Base-by-base conservation (phyloP, 1,139 yeast species). In the Groenewaldozyma sp. region DNA sequence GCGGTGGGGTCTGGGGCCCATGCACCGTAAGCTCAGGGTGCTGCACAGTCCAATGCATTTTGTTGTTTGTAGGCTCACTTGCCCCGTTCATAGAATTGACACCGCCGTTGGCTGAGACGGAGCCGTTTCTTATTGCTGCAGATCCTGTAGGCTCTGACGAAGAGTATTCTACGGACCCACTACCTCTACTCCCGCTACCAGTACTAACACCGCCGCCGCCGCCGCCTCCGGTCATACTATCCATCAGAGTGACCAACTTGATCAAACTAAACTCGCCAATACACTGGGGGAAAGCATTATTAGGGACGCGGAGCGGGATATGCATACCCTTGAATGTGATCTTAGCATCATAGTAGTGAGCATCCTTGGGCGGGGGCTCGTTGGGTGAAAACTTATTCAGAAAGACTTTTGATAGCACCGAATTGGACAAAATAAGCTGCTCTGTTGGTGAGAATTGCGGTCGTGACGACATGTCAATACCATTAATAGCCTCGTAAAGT, bases 1-100 rank as follows among this genome's bases (percentile, higher is more conserved):
- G 65, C 1, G 80, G 74, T 1, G 82, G 82, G 0, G 82, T 76
- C 39, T 66, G 69, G 11, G 71, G 56, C 0, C 82, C 82, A 55
- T 74, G 75, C 11, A 73, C 70, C 2, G 64, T 57, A 37, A 64
- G 51, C 42, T 69, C 64, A 34, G 65, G 58, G 47, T 65, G 56
- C 14, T 39, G 28, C n/a, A 14, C 27, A 50, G 46, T 22, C 18
- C 20, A 35, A 35, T 31, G 37, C 17, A 35, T 14, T 10, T 29
- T 14, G 7, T 39, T 33, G 50, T 40, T 18, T 10, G 16, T 14
- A 13, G 16, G 6, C 6, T 27, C n/a, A 10, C 16, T 6, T 10
- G 16, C 31, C 7, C 16, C 16, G 16, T 10, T 9, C 6, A 6
- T 14, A n/a, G 14, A 16, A 18, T 10, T 9, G 22, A 16, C 17